These are phyloP conservation scores for Aotearoamyces nothofagi DNA, from an alignment of 2,329 filamentous ascomycete genomes.

Conservation along the genomic window DNA sequence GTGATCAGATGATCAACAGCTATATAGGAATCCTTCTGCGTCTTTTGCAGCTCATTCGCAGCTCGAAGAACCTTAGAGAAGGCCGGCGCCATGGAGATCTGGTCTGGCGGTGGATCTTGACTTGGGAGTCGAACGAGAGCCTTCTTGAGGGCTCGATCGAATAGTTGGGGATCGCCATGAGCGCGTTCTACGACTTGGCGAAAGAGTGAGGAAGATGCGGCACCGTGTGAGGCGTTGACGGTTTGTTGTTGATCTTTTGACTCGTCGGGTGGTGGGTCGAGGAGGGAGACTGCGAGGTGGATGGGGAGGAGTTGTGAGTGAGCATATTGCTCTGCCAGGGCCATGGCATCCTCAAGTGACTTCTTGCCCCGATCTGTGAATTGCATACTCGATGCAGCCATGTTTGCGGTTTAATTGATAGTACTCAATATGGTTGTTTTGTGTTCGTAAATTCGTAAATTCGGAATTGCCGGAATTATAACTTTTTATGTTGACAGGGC, in stretches of 20 bases:
- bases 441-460: no score
- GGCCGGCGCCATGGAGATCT: constrained; percentile 65
- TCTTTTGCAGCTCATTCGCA: constrained; percentile 81
- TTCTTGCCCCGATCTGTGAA: constrained; percentile 90
- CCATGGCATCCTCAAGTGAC: constrained; percentile 77
- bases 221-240: constrained; percentile 46
- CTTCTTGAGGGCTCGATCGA: constrained; percentile 87
- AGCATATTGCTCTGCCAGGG: constrained; percentile 73
- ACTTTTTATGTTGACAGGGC: no score
- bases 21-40: constrained; percentile 93
- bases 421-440: constrained; percentile 10
- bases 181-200: constrained; percentile 88
- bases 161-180: constrained; percentile 78
- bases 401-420: constrained; percentile 24
- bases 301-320: constrained; percentile 85
- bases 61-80: constrained; percentile 73
- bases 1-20: constrained; percentile 91
- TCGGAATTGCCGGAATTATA: no score
- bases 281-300: constrained; percentile 72
- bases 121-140: constrained; percentile 77
- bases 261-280: constrained; percentile 59
- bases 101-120: constrained; percentile 88
- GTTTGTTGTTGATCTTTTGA: constrained; percentile 66
- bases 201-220: constrained; percentile 61
- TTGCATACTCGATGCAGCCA: constrained; percentile 61